Base-by-base conservation (phyloP, 1,284 basidiomycete genomes). In the Singerocomus inundabilis region DNA sequence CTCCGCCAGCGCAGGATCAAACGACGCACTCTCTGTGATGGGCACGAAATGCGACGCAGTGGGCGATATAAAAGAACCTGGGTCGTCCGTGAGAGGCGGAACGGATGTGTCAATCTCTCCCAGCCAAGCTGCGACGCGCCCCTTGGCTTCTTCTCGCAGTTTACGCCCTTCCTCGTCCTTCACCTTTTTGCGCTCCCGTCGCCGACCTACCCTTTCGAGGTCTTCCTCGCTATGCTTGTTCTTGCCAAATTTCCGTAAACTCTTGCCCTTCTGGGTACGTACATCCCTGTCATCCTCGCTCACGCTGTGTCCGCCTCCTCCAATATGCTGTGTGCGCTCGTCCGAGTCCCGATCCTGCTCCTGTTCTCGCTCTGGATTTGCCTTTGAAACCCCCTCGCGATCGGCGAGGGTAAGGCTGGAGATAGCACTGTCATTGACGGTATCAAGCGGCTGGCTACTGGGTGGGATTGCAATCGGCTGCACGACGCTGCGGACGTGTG, bases 51-150 rank as follows among this genome's bases (percentile, higher is more conserved):
- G 58, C 26, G 66, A 60, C 25, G 57, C 46, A 5, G 53, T 48
- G n/a, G 65, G 57, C 28, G 60, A 57, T 42, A 56, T 42, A 52
- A 51, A 49, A 6, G 65, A 46, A 9, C 48, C 37, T 5, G 56
- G 45, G 31, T 65, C 55, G 7, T 69, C 64, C 40, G 44, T 24
- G 16, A 44, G 46, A 6, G 69, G 68, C 4, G 59, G 56, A 16
- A 77, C 79, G 3, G 80, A 78, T 10, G 77, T 72, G 47, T 82
- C 80, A 43, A 88, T 79, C 18, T 70, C 76, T 34, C 82, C 85
- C 49, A 90, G 58, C 87, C 87, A 90, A 12, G 82, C 85, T n/a
- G 85, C 74, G 12, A 90, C 81, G n/a, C 84, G 71, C 4, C 85
- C 84, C 53, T 84, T 84, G 15, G 82, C 80, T 40, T 78, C 79